These are phyloP conservation scores for Coprinopsis strossmayeri DNA, from an alignment of 768 basidiomycete species.

Conservation along the genomic window DNA sequence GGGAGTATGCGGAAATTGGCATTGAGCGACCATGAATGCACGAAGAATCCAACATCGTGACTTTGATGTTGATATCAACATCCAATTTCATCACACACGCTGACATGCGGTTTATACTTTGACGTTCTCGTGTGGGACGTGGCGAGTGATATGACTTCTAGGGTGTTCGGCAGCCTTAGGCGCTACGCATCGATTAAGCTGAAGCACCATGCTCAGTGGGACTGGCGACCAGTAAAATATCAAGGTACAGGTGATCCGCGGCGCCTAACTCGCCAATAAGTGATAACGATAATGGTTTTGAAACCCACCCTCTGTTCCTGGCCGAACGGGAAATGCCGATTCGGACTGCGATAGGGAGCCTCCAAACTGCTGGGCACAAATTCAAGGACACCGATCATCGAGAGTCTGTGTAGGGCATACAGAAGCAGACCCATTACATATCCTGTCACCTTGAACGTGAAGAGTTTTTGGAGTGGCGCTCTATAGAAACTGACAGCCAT, in stretches of 20 bases:
- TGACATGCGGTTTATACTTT: not conserved
- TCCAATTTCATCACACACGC: not conserved
- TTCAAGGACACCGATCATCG: too few species aligned
- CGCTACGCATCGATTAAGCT: not conserved
- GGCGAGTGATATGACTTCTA: not conserved
- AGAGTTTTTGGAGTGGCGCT: too few species aligned
- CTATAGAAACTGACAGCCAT: too few species aligned
- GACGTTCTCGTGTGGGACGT: not conserved
- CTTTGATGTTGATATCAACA: not conserved
- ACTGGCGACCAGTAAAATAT: too few species aligned
- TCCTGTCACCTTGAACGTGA: too few species aligned
- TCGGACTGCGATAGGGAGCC: not conserved
- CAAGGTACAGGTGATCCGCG: constrained; percentile 1
- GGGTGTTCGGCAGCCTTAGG: not conserved
- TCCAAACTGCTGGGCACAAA: too few species aligned
- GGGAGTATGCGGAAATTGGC: not conserved
- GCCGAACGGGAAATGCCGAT: constrained; percentile 2
- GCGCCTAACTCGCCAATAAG: not conserved
- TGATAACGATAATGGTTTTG: not conserved
- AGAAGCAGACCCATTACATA: not conserved
- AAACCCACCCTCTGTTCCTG: not conserved
- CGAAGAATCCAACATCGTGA: not conserved
- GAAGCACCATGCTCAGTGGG: too few species aligned
- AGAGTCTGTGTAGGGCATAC: not conserved
- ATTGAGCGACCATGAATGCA: not conserved